phyloP scores from a whole-genome alignment of 768 basidiomycete genomes.

The Collybia sp. region DNA sequence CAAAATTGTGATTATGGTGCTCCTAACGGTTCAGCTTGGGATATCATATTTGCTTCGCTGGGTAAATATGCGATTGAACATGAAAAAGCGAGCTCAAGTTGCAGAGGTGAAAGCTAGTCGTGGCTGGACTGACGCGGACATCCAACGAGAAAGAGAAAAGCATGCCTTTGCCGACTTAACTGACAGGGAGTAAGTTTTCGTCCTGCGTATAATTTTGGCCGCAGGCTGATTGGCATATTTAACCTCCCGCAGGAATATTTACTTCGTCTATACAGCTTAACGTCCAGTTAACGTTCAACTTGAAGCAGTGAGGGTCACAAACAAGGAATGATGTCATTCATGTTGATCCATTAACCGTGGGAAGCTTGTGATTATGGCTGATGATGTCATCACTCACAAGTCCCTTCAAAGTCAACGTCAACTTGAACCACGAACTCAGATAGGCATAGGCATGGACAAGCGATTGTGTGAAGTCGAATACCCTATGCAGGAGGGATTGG shows the following conservation, averaged over 20 bases:
- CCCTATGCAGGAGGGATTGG: too few relatives aligned
- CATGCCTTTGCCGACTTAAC: conserved; percentile 63
- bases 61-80: conserved; percentile 52
- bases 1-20: conserved; percentile 60
- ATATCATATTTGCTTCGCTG: conserved; percentile 45
- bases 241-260: conserved; percentile 47
- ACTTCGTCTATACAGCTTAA: conserved; percentile 54
- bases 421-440: conserved; percentile 3
- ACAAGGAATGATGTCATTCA: not conserved
- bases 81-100: conserved; percentile 35
- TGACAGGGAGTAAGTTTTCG: conserved; percentile 49
- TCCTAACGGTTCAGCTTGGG: conserved; percentile 47
- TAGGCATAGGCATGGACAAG: not conserved
- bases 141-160: conserved; percentile 52
- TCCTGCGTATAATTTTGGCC: not conserved
- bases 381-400: not conserved
- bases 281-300: too few relatives aligned
- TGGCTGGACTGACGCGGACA: conserved; percentile 57
- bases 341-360: not conserved
- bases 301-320: too few relatives aligned
- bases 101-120: conserved; percentile 36
- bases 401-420: too few relatives aligned
- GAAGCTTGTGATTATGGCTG: not conserved
- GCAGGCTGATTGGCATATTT: not conserved
- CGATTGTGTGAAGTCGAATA: too few relatives aligned